These are phyloP conservation scores for Nicotiana attenuata DNA, from an alignment of 257 asterid genomes.

Conservation along the genomic window DNA sequence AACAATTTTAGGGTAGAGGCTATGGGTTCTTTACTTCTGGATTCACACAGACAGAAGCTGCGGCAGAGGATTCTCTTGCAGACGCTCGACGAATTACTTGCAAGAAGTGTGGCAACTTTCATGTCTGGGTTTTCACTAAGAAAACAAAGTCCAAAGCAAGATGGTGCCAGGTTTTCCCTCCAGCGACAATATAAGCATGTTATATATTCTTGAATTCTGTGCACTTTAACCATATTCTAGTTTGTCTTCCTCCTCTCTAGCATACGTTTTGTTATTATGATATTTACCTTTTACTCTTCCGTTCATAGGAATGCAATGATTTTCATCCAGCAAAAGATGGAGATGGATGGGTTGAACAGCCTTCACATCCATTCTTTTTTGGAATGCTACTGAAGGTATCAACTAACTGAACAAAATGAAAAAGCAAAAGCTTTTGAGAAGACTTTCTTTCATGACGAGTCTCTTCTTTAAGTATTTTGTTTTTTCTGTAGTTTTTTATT, in stretches of 20 bases:
- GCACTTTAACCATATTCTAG: background rate
- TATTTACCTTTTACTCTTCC: conserved; percentile 20
- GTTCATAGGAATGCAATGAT: conserved; percentile 80
- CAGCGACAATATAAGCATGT: background rate
- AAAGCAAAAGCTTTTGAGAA: background rate
- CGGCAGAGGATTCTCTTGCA: conserved; percentile 43
- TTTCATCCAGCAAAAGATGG: conserved; percentile 95
- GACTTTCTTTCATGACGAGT: conserved; percentile 1
- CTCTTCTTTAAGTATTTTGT: background rate
- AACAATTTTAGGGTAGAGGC: conserved; percentile 53
- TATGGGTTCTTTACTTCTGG: conserved; percentile 46
- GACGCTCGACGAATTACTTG: conserved; percentile 76
- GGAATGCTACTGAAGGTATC: conserved; percentile 82
- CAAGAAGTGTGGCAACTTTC: conserved; percentile 79
- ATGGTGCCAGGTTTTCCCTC: conserved; percentile 83
- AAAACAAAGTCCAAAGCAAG: conserved; percentile 82
- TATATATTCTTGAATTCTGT: conserved; percentile 1
- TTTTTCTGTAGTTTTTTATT: background rate
- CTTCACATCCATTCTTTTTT: conserved; percentile 72
- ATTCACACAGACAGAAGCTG: conserved; percentile 47
- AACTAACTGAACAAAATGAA: background rate
- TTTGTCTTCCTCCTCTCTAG: conserved; percentile 5
- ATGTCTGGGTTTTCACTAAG: conserved; percentile 66
- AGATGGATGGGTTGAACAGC: conserved; percentile 98
- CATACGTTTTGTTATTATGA: background rate